Conservation (phyloP, 179 eudicot genomes). For the Amaranthus tricolor region DNA sequence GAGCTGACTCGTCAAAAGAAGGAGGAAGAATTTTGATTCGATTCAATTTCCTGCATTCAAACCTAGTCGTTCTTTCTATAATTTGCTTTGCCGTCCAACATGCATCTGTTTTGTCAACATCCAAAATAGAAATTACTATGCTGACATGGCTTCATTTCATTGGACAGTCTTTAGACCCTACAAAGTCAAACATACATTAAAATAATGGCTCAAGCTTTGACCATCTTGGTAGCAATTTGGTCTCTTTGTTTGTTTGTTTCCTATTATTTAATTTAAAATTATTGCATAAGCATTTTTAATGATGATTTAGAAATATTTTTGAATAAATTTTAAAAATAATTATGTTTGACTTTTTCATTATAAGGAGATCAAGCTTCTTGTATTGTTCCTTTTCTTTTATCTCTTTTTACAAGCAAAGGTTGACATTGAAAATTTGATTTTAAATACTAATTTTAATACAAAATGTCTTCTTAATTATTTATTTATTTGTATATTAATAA, state of each 20-base stretch:
- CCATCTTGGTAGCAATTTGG: conserved; percentile 19
- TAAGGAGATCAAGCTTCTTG: conserved; percentile 22
- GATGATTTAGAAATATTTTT: neutral
- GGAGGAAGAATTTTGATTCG: conserved; percentile 19
- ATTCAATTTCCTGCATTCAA: conserved; percentile 9
- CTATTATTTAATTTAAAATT: neutral
- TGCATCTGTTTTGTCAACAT: neutral
- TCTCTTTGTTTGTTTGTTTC: neutral
- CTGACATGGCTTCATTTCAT: conserved; percentile 8
- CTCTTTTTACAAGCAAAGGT: conserved; percentile 22
- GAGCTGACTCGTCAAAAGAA: conserved; percentile 17
- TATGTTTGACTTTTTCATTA: conserved; percentile 25
- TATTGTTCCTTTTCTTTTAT: neutral
- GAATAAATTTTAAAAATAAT: neutral
- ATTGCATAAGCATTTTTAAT: neutral
- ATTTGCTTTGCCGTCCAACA: too few species aligned
- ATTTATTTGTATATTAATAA: neutral
- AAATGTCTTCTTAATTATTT: neutral
- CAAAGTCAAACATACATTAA: conserved; percentile 22
- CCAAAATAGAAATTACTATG: neutral
- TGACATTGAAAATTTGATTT: conserved; percentile 29
- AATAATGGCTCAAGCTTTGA: conserved; percentile 22
- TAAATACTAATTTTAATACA: neutral
- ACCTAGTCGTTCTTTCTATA: neutral
- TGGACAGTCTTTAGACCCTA: conserved; percentile 26